Conservation (phyloP, 768 basidiomycete genomes). For the Coprinellus aureogranulatus region DNA sequence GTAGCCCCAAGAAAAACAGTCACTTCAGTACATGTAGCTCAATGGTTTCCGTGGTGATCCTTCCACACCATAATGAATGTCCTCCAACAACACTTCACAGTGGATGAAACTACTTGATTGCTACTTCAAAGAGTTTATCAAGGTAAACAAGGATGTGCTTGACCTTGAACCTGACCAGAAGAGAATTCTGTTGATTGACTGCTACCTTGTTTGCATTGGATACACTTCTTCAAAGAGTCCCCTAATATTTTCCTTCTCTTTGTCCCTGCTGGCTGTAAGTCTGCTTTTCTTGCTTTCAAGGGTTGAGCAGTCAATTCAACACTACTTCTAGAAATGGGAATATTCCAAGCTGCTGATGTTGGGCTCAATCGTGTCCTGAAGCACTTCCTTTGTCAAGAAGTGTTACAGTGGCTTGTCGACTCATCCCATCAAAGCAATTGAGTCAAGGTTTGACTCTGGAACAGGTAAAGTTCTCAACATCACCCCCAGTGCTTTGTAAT, state of each 20-base stretch:
- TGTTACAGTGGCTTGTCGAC: conserved; percentile 14
- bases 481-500: conserved; percentile 9
- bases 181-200: conserved; percentile 21
- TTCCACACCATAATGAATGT: too few relatives aligned
- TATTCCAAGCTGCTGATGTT: conserved; percentile 27
- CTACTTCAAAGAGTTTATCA: too few relatives aligned
- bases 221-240: conserved; percentile 11
- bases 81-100: too few relatives aligned
- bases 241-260: conserved; percentile 21
- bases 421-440: conserved; percentile 13
- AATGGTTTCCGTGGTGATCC: too few relatives aligned
- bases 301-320: not conserved
- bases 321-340: conserved; percentile 1
- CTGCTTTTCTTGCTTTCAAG: not conserved
- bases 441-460: conserved; percentile 12
- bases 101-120: too few relatives aligned
- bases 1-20: conserved; percentile 18
- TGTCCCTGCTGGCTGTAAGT: conserved; percentile 27
- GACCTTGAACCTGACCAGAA: conserved; percentile 20
- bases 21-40: conserved; percentile 29
- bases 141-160: too few relatives aligned
- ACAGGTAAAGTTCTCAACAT: conserved; percentile 7
- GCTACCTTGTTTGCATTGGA: conserved; percentile 28
- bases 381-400: conserved; percentile 17
- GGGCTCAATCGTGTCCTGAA: conserved; percentile 27